These are phyloP conservation scores for Apocynum venetum DNA, from an alignment of 257 asterid genomes.

Conservation along the genomic window DNA sequence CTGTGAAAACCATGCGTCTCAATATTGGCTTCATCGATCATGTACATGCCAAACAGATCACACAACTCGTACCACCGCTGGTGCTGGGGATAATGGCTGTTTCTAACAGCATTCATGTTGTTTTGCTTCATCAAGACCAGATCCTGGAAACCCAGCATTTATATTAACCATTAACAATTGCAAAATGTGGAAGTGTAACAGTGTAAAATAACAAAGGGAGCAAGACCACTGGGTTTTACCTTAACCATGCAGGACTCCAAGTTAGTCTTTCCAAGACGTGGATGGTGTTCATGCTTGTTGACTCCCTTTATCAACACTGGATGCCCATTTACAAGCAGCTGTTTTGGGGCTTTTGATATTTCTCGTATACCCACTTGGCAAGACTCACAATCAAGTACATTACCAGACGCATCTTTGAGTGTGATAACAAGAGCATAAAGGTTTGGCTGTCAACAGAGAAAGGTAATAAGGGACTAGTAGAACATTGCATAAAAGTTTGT, in stretches of 20 bases:
- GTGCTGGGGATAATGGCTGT: slow-evolving; percentile 98
- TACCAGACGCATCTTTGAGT: slow-evolving; percentile 81
- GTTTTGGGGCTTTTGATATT: slow-evolving; percentile 79
- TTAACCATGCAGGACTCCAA: slow-evolving; percentile 94
- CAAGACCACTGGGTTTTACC: slow-evolving; percentile 40
- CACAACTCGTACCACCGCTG: slow-evolving; percentile 95
- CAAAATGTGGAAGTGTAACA: not conserved
- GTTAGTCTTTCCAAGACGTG: slow-evolving; percentile 94
- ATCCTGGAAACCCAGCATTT: slow-evolving; percentile 46
- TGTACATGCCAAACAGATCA: slow-evolving; percentile 97
- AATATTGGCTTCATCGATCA: slow-evolving; percentile 98
- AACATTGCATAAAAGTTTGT: not conserved
- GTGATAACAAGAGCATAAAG: slow-evolving; percentile 82
- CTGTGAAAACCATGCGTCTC: slow-evolving; percentile 96
- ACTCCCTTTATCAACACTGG: slow-evolving; percentile 94
- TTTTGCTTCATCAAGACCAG: slow-evolving; percentile 90
- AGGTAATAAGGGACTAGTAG: slow-evolving; percentile 28
- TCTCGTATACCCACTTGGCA: slow-evolving; percentile 87
- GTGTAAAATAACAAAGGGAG: not conserved
- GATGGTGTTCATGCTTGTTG: slow-evolving; percentile 98
- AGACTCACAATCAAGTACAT: slow-evolving; percentile 80
- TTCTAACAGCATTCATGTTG: slow-evolving; percentile 90
- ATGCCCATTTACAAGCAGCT: slow-evolving; percentile 86
- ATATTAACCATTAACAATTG: slow-evolving; percentile 1
- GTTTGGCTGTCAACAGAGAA: slow-evolving; percentile 66